Percentiles rank a stretch among this genome's conserved stretches.
phyloP scores from a whole-genome alignment of 192 early-diverging fungal genomes.

The Dissophora globulifera region DNA sequence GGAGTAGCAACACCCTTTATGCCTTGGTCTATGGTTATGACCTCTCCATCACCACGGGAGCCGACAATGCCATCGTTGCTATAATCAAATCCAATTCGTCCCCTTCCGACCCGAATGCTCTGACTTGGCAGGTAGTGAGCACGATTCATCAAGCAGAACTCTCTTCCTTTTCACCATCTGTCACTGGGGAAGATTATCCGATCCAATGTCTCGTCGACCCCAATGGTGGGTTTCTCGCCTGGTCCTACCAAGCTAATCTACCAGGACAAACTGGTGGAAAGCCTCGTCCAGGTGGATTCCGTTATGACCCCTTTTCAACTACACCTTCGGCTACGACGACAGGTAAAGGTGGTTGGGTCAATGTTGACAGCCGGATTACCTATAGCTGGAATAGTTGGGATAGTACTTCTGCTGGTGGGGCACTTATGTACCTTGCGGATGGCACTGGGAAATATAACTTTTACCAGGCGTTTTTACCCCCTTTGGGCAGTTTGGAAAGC shows the following conservation, averaged over 20 bases:
- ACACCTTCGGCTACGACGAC: slow-evolving; percentile 11
- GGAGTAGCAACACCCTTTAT: slow-evolving; percentile 7
- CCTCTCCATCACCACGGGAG: not conserved
- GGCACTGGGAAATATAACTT: slow-evolving; percentile 6
- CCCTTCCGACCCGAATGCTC: not conserved
- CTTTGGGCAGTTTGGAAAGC: not conserved
- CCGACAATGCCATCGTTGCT: not conserved
- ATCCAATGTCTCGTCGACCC: slow-evolving; percentile 12
- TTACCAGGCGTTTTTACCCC: slow-evolving; percentile 1
- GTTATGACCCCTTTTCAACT: slow-evolving; percentile 6
- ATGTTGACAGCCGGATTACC: slow-evolving; percentile 11
- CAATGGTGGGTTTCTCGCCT: slow-evolving; percentile 16
- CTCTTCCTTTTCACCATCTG: not conserved
- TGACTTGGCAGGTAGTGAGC: slow-evolving; percentile 16
- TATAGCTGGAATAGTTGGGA: slow-evolving; percentile 16
- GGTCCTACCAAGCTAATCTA: not conserved
- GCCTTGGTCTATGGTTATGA: slow-evolving; percentile 8
- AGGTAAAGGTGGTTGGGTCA: slow-evolving; percentile 21
- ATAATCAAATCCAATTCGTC: slow-evolving; percentile 15
- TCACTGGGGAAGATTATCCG: not conserved
- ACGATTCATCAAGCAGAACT: slow-evolving; percentile 11
- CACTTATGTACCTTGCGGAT: slow-evolving; percentile 4
- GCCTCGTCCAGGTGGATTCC: slow-evolving; percentile 20
- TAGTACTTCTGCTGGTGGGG: not conserved
- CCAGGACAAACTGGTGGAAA: not conserved